Evolutionary conservation across 306 rosid species (phyloP).

Genomic region (Lotus japonicus): DNA sequence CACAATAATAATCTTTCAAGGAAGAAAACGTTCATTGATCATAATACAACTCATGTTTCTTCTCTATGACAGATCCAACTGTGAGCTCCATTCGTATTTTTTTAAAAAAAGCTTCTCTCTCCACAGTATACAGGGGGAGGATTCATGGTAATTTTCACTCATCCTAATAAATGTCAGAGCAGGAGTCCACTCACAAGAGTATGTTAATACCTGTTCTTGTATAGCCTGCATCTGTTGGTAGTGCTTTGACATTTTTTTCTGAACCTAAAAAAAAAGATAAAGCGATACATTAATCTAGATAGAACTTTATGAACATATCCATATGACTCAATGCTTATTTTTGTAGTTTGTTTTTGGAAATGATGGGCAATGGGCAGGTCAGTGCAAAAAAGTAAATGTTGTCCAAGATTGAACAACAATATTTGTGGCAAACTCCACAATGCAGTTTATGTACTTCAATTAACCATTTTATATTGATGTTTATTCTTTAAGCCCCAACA

Average conservation of each 20-base stretch:
- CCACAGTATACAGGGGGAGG: background rate
- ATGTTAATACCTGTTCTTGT: conserved; percentile 67
- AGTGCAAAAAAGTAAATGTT: background rate
- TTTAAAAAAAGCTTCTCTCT: background rate
- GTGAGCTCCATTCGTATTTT: background rate
- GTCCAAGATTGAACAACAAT: background rate
- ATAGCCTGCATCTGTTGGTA: conserved; percentile 59
- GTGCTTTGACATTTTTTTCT: conserved; percentile 71
- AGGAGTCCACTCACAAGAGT: background rate
- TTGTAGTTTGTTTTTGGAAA: background rate
- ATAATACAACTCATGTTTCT: conserved; percentile 13
- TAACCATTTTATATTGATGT: background rate
- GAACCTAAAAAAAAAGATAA: conserved; percentile 40
- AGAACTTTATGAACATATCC: background rate
- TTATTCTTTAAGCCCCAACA: background rate
- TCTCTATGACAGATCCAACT: background rate
- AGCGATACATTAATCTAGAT: background rate
- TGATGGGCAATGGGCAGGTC: background rate
- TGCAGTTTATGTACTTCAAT: background rate
- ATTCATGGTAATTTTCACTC: background rate
- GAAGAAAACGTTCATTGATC: background rate
- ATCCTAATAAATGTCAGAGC: background rate
- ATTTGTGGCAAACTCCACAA: background rate
- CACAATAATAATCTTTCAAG: conserved; percentile 8
- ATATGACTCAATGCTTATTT: background rate